Evolutionary conservation across 1,284 basidiomycete genomes (phyloP), one percentile per base, ranked within the genome.

Genomic region (Puccinia coronata): DNA sequence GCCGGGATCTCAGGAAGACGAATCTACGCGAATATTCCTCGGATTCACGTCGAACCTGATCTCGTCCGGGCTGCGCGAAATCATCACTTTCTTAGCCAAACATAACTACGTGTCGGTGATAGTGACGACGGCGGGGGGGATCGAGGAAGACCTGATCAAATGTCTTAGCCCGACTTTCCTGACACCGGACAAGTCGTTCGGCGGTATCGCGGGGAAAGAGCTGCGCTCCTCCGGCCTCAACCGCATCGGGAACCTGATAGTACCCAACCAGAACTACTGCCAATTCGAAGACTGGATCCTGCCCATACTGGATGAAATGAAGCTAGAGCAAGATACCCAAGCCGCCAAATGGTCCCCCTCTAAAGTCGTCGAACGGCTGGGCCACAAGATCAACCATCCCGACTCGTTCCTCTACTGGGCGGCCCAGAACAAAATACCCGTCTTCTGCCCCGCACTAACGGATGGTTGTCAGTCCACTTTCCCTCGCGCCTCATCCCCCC

Each of bases 181-280:
- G 1, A 70, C 77, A 28, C 77, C 77, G 6, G 65, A 70, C 23
- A 85, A 84, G 80, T 82, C 84, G 57, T 86, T 86, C 82, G 82
- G 83, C 61, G 82, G 85, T 2, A 83, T 85, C 55, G 23, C 53
- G 12, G 86, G 86, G 23, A 83, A 84, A 0, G 82, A 83, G 14
- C 82, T 86, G 14, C 82, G 86, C n/a, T 83, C 84, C 69, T 82
- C 83, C 53, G 86, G 86, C 1, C 80, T 86, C 34, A 86, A 86
- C 63, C 84, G 86, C 0, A 86, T 86, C 80, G 86, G 86, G n/a
- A 86, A 86, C 67, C 72, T 86, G 65, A 78, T 86, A 51, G 86
- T 86, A n/a, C 86, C 86, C 72, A 86, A 86, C 82, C 86, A 86
- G 81, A 86, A 86, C 79, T 86, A 86, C 76, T 86, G 85, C 83